phyloP scores from a whole-genome alignment of 2,329 filamentous ascomycete species.

The Cladosporium velox region DNA sequence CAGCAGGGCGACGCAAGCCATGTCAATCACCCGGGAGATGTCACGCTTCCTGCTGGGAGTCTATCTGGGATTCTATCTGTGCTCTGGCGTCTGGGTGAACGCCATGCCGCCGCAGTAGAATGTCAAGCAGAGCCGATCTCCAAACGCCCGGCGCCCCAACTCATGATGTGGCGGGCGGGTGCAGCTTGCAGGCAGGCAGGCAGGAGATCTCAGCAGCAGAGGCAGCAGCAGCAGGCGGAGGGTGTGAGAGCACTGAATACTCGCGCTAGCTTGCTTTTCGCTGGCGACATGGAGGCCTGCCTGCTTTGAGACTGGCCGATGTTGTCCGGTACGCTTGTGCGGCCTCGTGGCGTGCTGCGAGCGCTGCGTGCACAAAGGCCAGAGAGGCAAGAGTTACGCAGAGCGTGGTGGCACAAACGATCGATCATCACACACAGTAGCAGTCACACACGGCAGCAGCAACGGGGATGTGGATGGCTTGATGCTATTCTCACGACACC shows the following conservation, averaged over 20 bases:
- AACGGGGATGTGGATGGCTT: neutral
- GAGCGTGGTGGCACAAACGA: neutral
- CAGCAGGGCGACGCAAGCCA: slow-evolving; percentile 18
- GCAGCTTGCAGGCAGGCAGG: slow-evolving; percentile 3
- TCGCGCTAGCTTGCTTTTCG: slow-evolving; percentile 12
- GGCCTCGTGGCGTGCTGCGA: slow-evolving; percentile 19
- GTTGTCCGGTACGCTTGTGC: slow-evolving; percentile 20
- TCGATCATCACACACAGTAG: slow-evolving; percentile 6
- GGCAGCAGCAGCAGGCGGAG: neutral
- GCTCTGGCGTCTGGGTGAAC: slow-evolving; percentile 2
- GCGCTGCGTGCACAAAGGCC: neutral
- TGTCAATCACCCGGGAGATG: slow-evolving; percentile 11
- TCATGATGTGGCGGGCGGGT: slow-evolving; percentile 8
- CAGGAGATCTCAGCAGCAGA: slow-evolving; percentile 1
- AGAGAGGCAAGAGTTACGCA: slow-evolving; percentile 2
- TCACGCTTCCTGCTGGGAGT: neutral
- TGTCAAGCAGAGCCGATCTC: slow-evolving; percentile 17
- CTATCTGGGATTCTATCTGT: neutral
- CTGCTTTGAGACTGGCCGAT: slow-evolving; percentile 18
- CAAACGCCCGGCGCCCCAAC: slow-evolving; percentile 9
- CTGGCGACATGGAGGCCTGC: slow-evolving; percentile 7
- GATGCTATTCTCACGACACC: neutral
- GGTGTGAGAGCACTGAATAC: neutral
- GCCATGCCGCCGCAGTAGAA: slow-evolving; percentile 3
- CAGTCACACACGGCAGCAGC: neutral